A percentile compares a stretch with the other conserved stretches of the same genome.
phyloP scores from a whole-genome alignment of 139 green algal species.

The Volvox reticuliferus region DNA sequence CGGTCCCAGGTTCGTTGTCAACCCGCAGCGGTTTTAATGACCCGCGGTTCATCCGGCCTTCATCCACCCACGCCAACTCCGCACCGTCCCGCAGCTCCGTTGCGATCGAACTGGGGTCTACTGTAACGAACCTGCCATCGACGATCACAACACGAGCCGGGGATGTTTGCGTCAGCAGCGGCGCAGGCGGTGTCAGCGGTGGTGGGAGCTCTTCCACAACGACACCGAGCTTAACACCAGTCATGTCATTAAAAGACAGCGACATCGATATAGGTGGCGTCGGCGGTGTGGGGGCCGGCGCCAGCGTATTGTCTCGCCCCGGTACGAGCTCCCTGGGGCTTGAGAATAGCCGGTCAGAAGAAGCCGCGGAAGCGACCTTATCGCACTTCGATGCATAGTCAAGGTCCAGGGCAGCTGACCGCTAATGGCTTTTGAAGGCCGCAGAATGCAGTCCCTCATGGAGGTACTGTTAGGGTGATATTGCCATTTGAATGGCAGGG shows the following conservation, averaged over 20 bases:
- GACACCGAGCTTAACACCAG: not conserved
- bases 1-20: not conserved
- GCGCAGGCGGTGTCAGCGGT: not conserved
- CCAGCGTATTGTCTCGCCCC: not conserved
- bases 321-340: not conserved
- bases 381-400: too few species aligned
- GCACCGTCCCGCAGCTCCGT: not conserved
- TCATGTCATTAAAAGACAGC: not conserved
- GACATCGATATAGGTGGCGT: not conserved
- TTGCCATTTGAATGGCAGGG: too few species aligned
- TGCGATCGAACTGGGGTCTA: not conserved
- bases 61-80: not conserved
- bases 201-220: not conserved
- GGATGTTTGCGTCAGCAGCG: not conserved
- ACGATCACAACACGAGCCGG: not conserved
- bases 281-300: not conserved
- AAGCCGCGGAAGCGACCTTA: not conserved
- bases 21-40: not conserved
- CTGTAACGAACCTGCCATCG: not conserved
- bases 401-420: too few species aligned
- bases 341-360: not conserved
- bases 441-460: too few species aligned
- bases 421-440: too few species aligned
- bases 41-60: not conserved
- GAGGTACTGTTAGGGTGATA: too few species aligned